Evolutionary conservation across 495 filamentous ascomycete species (phyloP).

Genomic region (Halenospora varia): DNA sequence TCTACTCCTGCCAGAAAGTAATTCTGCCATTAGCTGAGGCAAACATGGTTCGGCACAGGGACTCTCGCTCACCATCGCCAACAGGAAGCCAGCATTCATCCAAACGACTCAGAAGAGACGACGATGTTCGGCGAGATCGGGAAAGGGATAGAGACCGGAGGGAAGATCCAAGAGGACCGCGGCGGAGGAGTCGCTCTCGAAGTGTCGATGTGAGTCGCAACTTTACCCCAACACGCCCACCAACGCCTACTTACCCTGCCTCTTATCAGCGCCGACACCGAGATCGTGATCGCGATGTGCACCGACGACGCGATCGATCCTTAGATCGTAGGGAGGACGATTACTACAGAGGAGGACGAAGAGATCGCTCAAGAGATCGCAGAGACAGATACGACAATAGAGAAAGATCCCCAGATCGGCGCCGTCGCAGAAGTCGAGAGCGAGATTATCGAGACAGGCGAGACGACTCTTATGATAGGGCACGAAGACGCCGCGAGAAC

Average conservation of each 20-base stretch:
- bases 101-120: slow-evolving; percentile 68
- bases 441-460: slow-evolving; percentile 70
- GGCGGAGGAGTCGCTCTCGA: slow-evolving; percentile 62
- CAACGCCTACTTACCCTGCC: slow-evolving; percentile 30
- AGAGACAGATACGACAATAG: slow-evolving; percentile 55
- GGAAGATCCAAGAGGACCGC: slow-evolving; percentile 51
- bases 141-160: slow-evolving; percentile 29
- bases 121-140: slow-evolving; percentile 66
- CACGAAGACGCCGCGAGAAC: slow-evolving; percentile 65
- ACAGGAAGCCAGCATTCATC: slow-evolving; percentile 82
- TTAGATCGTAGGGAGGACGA: slow-evolving; percentile 72
- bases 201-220: slow-evolving; percentile 74
- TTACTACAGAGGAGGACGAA: slow-evolving; percentile 50
- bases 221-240: slow-evolving; percentile 22
- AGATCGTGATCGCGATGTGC: slow-evolving; percentile 55
- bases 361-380: slow-evolving; percentile 66
- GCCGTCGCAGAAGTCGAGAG: slow-evolving; percentile 63
- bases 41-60: slow-evolving; percentile 86
- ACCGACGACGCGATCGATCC: slow-evolving; percentile 70
- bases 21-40: slow-evolving; percentile 57
- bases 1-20: slow-evolving; percentile 43
- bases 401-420: slow-evolving; percentile 48
- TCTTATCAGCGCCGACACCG: slow-evolving; percentile 41
- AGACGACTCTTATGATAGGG: slow-evolving; percentile 75
- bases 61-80: slow-evolving; percentile 94